Evolutionary conservation across 2,329 filamentous ascomycete genomes (phyloP).

Genomic region (Alternaria novae-zelandiae): DNA sequence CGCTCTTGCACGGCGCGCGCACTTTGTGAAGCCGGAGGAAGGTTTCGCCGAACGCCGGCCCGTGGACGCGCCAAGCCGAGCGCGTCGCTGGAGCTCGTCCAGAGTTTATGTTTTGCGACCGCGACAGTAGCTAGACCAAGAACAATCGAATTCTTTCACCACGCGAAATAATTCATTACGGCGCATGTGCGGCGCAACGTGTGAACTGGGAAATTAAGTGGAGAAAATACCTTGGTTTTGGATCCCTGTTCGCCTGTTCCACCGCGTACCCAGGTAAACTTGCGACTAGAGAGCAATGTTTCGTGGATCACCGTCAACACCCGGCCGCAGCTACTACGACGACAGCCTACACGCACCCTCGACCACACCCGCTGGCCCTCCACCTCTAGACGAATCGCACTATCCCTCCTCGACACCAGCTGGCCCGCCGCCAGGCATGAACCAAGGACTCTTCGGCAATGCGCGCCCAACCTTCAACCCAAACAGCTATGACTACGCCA

Average conservation of each 20-base stretch:
- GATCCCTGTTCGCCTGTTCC: neutral
- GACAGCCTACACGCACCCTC: constrained; percentile 52
- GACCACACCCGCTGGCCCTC: constrained; percentile 64
- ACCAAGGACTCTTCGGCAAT: constrained; percentile 56
- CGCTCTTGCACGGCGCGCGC: neutral
- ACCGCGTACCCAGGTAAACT: neutral
- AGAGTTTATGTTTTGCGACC: constrained; percentile 24
- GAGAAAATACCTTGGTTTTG: constrained; percentile 10
- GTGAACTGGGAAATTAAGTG: neutral
- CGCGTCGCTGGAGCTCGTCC: constrained; percentile 25
- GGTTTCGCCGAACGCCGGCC: constrained; percentile 2
- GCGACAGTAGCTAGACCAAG: constrained; percentile 11
- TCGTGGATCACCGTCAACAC: constrained; percentile 47
- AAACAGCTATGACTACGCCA: constrained; percentile 26
- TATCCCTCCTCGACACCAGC: constrained; percentile 62
- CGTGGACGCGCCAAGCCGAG: constrained; percentile 17
- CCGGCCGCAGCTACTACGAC: constrained; percentile 35
- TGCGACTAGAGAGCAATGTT: constrained; percentile 36
- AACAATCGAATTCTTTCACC: neutral
- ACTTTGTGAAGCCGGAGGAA: neutral
- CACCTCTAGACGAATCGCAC: constrained; percentile 53
- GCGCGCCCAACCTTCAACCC: constrained; percentile 52
- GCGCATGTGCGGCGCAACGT: constrained; percentile 3
- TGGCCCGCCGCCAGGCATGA: constrained; percentile 57
- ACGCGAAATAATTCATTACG: neutral